These are phyloP conservation scores for Fusarium foetens DNA, from an alignment of 2,329 filamentous ascomycete genomes.

Conservation along the genomic window DNA sequence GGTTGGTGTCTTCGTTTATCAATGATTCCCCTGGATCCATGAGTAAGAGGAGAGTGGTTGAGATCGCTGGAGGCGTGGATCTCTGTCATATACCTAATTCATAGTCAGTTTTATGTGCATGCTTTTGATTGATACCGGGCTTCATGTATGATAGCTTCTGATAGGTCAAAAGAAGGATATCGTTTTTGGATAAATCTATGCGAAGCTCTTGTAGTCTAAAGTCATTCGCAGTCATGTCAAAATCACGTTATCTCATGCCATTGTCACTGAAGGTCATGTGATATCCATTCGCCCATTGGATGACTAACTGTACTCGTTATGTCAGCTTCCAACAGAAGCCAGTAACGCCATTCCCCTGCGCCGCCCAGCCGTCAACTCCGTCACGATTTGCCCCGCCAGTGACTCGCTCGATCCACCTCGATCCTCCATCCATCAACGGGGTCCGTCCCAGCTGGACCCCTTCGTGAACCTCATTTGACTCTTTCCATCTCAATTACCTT, in stretches of 20 bases:
- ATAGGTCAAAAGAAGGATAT: slow-evolving; percentile 26
- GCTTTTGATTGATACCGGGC: slow-evolving; percentile 42
- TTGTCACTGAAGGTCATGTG: slow-evolving; percentile 11
- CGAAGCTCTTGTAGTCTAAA: neutral
- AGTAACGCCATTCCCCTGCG: slow-evolving; percentile 32
- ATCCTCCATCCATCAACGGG: slow-evolving; percentile 48
- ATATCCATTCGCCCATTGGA: neutral
- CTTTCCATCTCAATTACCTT: slow-evolving; percentile 18
- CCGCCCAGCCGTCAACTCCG: slow-evolving; percentile 37
- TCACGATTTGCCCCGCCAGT: slow-evolving; percentile 53
- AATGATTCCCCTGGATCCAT: slow-evolving; percentile 54
- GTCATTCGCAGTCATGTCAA: neutral
- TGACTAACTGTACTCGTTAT: slow-evolving; percentile 34
- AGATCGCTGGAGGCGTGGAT: slow-evolving; percentile 46
- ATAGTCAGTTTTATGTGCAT: slow-evolving; percentile 44
- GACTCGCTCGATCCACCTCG: slow-evolving; percentile 49
- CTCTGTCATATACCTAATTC: slow-evolving; percentile 51
- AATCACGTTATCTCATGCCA: neutral
- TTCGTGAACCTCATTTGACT: slow-evolving; percentile 35
- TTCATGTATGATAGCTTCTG: slow-evolving; percentile 39
- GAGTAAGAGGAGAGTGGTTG: slow-evolving; percentile 47
- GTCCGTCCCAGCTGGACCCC: slow-evolving; percentile 51
- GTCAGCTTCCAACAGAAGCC: slow-evolving; percentile 5
- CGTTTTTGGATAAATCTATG: slow-evolving; percentile 23
- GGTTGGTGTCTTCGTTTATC: slow-evolving; percentile 52